Evolutionary conservation across 108 stramenopile genomes (phyloP).

Genomic region (Conticribra guillardii): DNA sequence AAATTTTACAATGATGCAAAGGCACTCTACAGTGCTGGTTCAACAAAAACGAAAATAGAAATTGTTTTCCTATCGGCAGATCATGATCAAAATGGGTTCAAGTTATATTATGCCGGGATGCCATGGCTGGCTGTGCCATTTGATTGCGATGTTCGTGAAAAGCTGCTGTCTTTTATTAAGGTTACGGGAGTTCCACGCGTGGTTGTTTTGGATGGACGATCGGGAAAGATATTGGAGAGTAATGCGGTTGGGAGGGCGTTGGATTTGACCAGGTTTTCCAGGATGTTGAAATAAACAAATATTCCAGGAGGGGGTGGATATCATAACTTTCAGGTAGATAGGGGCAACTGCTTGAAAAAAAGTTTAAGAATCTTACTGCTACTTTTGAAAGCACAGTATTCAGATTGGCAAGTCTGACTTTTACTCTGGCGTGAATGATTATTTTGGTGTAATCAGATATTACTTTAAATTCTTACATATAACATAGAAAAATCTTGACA

Average conservation of each 20-base stretch:
- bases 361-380: too few relatives aligned
- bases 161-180: conserved; percentile 59
- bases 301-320: too few relatives aligned
- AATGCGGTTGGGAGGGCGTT: conserved; percentile 79
- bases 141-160: conserved; percentile 71
- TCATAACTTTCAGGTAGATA: too few relatives aligned
- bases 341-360: too few relatives aligned
- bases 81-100: conserved; percentile 74
- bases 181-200: conserved; percentile 78
- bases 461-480: too few relatives aligned
- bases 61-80: conserved; percentile 88
- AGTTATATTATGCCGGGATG: conserved; percentile 70
- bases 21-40: conserved; percentile 25
- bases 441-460: too few relatives aligned
- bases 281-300: conserved; percentile 18
- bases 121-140: conserved; percentile 89
- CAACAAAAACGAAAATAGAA: conserved; percentile 59
- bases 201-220: conserved; percentile 73
- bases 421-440: too few relatives aligned
- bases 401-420: too few relatives aligned
- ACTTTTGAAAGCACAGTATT: too few relatives aligned
- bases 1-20: conserved; percentile 74
- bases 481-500: too few relatives aligned
- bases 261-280: conserved; percentile 50
- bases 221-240: conserved; percentile 74